These are phyloP conservation scores for Simplicillium aogashimaense DNA, from an alignment of 2,329 filamentous ascomycete genomes.

Conservation along the genomic window DNA sequence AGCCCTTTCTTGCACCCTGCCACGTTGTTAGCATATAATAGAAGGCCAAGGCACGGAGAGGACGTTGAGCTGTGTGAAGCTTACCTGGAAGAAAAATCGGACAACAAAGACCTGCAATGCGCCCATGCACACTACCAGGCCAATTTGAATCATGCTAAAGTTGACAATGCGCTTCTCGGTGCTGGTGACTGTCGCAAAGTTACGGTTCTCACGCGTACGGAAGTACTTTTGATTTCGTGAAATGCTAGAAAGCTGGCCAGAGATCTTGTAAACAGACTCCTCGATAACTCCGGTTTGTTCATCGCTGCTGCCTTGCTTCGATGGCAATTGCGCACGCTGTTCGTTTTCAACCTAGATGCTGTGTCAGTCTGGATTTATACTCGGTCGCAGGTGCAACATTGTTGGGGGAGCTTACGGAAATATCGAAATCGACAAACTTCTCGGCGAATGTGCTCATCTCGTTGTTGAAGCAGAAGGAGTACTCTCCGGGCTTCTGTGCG, in stretches of 20 bases:
- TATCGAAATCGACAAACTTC: slow-evolving; percentile 97
- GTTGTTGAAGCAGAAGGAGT: slow-evolving; percentile 97
- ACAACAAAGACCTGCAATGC: slow-evolving; percentile 95
- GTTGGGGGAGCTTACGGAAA: slow-evolving; percentile 55
- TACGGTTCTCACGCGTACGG: slow-evolving; percentile 95
- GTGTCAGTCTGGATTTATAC: background rate
- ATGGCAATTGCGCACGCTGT: slow-evolving; percentile 67
- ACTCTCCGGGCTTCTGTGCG: slow-evolving; percentile 77
- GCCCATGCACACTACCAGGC: slow-evolving; percentile 90
- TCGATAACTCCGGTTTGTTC: slow-evolving; percentile 86
- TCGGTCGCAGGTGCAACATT: background rate
- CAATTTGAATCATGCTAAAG: slow-evolving; percentile 87
- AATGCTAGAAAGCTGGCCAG: slow-evolving; percentile 85
- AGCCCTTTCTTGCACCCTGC: slow-evolving; percentile 58
- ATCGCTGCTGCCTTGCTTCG: slow-evolving; percentile 76
- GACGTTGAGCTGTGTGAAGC: slow-evolving; percentile 4
- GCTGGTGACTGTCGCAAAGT: slow-evolving; percentile 95
- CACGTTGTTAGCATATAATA: slow-evolving; percentile 4
- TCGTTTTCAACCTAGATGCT: slow-evolving; percentile 76
- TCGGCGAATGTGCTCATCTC: slow-evolving; percentile 97
- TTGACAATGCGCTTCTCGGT: slow-evolving; percentile 95
- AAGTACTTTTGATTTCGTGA: slow-evolving; percentile 99
- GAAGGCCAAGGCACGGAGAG: background rate
- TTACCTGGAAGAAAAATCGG: slow-evolving; percentile 93
- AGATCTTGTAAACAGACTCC: slow-evolving; percentile 92